Conservation (phyloP, 139 green algal species). For the Coelastrella sp. region DNA sequence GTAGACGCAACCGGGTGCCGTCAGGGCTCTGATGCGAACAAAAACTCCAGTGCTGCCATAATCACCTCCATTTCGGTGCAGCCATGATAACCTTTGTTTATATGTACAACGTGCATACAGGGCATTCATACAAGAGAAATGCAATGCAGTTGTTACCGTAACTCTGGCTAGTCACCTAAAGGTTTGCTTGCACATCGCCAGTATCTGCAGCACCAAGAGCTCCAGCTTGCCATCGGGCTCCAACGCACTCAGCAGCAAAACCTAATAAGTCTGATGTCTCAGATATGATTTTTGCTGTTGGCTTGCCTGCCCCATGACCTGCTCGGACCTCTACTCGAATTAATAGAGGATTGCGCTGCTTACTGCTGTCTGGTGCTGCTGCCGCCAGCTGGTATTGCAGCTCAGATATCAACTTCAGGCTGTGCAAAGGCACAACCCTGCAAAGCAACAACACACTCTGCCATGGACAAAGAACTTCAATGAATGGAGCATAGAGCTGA, state of each 20-base stretch:
- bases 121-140: no score
- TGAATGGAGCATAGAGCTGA: no score
- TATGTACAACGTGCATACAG: no score
- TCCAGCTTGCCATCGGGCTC: slow-evolving; percentile 10
- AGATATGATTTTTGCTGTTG: slow-evolving; percentile 90
- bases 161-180: not conserved
- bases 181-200: not conserved
- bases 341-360: slow-evolving; percentile 92
- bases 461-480: not conserved
- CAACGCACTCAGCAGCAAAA: slow-evolving; percentile 53
- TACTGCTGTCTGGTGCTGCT: not conserved
- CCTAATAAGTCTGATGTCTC: slow-evolving; percentile 69
- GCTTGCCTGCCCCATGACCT: slow-evolving; percentile 92
- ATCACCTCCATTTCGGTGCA: no score
- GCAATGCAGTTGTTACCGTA: no score
- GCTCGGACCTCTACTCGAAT: slow-evolving; percentile 82
- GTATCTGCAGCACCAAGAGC: not conserved
- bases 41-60: no score
- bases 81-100: no score
- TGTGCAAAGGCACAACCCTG: slow-evolving; percentile 91
- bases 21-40: no score
- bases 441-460: not conserved
- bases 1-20: no score
- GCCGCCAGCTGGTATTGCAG: slow-evolving; percentile 83
- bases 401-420: slow-evolving; percentile 83